Conservation (phyloP, 148 eudicot genomes). For the Arbutus unedo region DNA sequence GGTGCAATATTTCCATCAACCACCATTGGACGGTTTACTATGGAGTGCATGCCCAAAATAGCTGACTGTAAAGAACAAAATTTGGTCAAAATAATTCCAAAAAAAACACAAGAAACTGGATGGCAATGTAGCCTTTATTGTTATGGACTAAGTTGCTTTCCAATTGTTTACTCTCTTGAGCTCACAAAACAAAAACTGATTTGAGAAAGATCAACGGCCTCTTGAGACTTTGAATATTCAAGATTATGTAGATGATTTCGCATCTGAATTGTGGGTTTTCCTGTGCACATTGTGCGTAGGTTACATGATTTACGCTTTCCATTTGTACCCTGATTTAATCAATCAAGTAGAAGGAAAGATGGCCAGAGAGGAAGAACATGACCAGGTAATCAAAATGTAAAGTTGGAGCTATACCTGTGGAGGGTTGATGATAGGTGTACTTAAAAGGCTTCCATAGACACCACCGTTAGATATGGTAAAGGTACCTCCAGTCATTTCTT, state of each 20-base stretch:
- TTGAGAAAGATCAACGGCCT: too few species aligned
- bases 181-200: too few species aligned
- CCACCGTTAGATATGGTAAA: conserved; percentile 61
- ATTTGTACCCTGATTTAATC: background rate
- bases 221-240: too few species aligned
- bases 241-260: too few species aligned
- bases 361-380: background rate
- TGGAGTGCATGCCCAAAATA: conserved; percentile 58
- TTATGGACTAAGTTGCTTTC: background rate
- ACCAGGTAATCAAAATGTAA: too few species aligned
- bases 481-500: conserved; percentile 60
- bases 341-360: background rate
- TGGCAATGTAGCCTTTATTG: background rate
- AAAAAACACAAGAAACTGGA: background rate
- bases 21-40: conserved; percentile 28
- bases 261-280: too few species aligned
- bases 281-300: too few species aligned
- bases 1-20: too few species aligned
- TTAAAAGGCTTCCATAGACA: conserved; percentile 58
- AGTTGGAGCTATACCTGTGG: conserved; percentile 40
- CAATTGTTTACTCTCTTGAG: background rate
- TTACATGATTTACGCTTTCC: too few species aligned
- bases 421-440: conserved; percentile 61
- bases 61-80: conserved; percentile 37
- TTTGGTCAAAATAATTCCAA: background rate